Conservation (phyloP, 768 basidiomycete species). For the Cystobasidium ongulense region DNA sequence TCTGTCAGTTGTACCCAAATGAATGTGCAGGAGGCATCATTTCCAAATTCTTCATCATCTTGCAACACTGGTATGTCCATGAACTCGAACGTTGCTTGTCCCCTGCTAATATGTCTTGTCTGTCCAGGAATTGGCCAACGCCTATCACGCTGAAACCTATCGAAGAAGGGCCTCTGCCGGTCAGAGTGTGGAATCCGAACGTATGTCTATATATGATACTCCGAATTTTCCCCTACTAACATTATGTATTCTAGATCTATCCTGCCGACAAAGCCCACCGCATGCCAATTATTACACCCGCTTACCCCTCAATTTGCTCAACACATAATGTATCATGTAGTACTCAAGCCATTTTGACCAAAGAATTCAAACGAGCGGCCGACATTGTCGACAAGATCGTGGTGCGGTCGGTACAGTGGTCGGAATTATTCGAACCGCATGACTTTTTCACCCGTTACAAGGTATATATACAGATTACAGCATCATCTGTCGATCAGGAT, state of each 20-base stretch:
- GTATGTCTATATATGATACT: slow-evolving; percentile 45
- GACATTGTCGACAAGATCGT: slow-evolving; percentile 90
- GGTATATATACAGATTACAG: slow-evolving; percentile 91
- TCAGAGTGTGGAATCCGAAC: slow-evolving; percentile 81
- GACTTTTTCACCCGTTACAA: slow-evolving; percentile 96
- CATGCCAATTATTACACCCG: slow-evolving; percentile 99
- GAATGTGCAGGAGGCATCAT: slow-evolving; percentile 90
- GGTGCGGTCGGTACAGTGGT: slow-evolving; percentile 72
- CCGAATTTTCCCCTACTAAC: slow-evolving; percentile 26
- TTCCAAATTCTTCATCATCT: slow-evolving; percentile 95
- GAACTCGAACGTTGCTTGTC: background rate
- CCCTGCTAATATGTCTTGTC: background rate
- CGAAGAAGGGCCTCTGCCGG: slow-evolving; percentile 53
- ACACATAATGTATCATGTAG: slow-evolving; percentile 96
- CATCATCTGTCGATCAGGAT: slow-evolving; percentile 74
- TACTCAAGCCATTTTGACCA: slow-evolving; percentile 90
- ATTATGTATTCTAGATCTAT: slow-evolving; percentile 56
- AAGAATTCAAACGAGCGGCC: slow-evolving; percentile 89
- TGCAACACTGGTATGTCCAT: slow-evolving; percentile 77
- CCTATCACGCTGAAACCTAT: slow-evolving; percentile 96
- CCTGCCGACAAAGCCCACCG: slow-evolving; percentile 86
- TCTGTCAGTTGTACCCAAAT: slow-evolving; percentile 96
- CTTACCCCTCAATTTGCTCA: slow-evolving; percentile 97
- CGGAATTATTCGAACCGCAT: slow-evolving; percentile 85
- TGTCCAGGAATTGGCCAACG: slow-evolving; percentile 84